Base-by-base conservation (phyloP, 73 alveolate genomes). In the Paramecium octaurelia region DNA sequence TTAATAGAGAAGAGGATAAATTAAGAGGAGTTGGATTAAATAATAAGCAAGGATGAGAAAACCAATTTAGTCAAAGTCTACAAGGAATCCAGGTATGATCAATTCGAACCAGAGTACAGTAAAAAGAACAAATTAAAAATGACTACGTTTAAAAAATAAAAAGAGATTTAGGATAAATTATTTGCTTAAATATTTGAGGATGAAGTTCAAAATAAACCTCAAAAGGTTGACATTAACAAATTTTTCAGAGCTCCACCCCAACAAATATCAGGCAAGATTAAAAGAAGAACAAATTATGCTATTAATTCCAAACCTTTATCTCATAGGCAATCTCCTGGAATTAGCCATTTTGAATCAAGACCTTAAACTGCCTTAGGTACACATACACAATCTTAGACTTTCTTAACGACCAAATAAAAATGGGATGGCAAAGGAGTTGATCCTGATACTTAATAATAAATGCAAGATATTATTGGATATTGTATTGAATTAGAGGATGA, bases 21-120 rank as follows among this genome's bases (percentile, higher is more conserved):
- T 80, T 46, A 46, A 80, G 91, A 80, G 24, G 70, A 80, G 44
- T 80, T 80, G 10, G 75, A 80, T 40, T 23, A 46, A 46, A 21
- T 80, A 11, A 9, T 80, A 18, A 80, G 57, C n/a, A 44, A 46
- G 6, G 75, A 80, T 80, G 73, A 31, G 44, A 46, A 80, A 48
- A 23, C 6, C 2, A 31, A 73, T 20, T 21, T 44, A 5, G 73
- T 80, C 8, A 80, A 46, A 11, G 91, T 80, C 9, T 80, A 80
- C 18, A 80, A 80, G 12, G 91, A 80, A 46, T 43, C 76, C 9
- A 40, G 91, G 46, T 80, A 80, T 80, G 91, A 80, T 80, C 24
- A 80, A 42, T 80, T 80, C 24, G 91, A 80, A 46, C 91, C 91
- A 20, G 46, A 80, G 46, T 80, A 44, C 24, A 80, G 57, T 29